Evolutionary conservation across 345 rosid genomes (phyloP), one percentile per base, ranked within the genome.

Genomic region (Salix exigua): DNA sequence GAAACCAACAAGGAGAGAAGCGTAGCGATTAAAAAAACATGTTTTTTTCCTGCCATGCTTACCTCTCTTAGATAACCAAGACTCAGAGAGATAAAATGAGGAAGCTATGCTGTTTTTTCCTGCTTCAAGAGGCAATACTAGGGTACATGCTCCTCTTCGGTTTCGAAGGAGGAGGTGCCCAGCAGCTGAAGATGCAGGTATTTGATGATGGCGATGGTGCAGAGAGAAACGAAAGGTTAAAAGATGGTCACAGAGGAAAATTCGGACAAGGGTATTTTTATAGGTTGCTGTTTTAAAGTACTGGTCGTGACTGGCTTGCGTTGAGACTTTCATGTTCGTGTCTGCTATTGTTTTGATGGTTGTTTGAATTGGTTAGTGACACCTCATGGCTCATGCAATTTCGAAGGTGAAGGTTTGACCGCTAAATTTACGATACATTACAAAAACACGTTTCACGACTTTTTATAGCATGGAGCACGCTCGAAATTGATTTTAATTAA

Each of bases 101-200:
- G 63, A 53, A 21, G 28, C 40, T 7, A 5, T 12, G 3, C 1
- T 26, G n/a, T 6, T 13, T 21, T 16, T 30, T 14, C 38, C 38
- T 33, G 5, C 0, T 37, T 37, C n/a, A 18, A 8, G 46, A 66
- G 48, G 25, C 70, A 66, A 28, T n/a, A 13, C 17, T 66, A 6
- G 40, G 69, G 23, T 11, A 66, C 4, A 66, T 18, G 23, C 82
- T 80, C 82, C 70, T 80, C 86, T 78, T 76, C 50, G 55, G 44
- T 60, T 44, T 30, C 61, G 35, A 70, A 71, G 73, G 28, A 58
- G 74, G 79, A 79, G 85, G 72, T 31, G 21, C 82, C 79, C 69
- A 31, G 68, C 38, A 79, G 78, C 76, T 50, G 72, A 28, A 60
- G 50, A 7, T 33, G 35, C 25, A 17, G 12, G 38, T 18, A 14